phyloP scores from a whole-genome alignment of 768 basidiomycete genomes.

The Auricularia sp. region DNA sequence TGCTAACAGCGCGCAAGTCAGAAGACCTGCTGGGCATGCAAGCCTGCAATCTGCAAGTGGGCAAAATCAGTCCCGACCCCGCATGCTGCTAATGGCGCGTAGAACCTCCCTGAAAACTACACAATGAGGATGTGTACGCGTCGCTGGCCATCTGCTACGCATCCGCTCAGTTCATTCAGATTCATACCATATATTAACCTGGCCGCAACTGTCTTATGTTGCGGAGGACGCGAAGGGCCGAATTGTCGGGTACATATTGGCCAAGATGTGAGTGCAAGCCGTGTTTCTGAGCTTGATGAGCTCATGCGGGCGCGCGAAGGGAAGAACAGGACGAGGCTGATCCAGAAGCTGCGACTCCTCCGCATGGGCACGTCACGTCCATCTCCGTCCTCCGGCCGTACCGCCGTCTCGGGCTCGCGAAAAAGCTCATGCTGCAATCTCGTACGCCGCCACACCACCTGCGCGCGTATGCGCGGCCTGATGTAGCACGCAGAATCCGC shows the following conservation, averaged over 20 bases:
- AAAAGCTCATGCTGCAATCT: slow-evolving; percentile 86
- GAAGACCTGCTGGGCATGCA: slow-evolving; percentile 91
- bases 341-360: slow-evolving; percentile 16
- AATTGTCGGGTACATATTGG: slow-evolving; percentile 92
- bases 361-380: slow-evolving; percentile 90
- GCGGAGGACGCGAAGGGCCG: slow-evolving; percentile 83
- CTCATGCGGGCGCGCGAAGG: neutral
- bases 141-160: neutral
- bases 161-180: slow-evolving; percentile 33
- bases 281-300: neutral
- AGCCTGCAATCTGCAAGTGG: slow-evolving; percentile 62
- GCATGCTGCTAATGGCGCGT: neutral
- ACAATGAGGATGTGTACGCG: slow-evolving; percentile 65
- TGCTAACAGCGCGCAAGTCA: slow-evolving; percentile 33
- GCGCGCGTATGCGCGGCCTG: neutral
- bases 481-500: slow-evolving; percentile 25
- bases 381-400: slow-evolving; percentile 90
- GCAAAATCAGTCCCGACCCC: neutral
- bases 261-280: slow-evolving; percentile 63
- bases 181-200: slow-evolving; percentile 81
- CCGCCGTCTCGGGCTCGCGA: slow-evolving; percentile 83
- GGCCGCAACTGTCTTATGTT: slow-evolving; percentile 90
- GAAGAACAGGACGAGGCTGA: neutral
- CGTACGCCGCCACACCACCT: slow-evolving; percentile 41
- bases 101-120: slow-evolving; percentile 90